These are phyloP conservation scores for Acer negundo DNA, from an alignment of 345 rosid species.

Conservation along the genomic window DNA sequence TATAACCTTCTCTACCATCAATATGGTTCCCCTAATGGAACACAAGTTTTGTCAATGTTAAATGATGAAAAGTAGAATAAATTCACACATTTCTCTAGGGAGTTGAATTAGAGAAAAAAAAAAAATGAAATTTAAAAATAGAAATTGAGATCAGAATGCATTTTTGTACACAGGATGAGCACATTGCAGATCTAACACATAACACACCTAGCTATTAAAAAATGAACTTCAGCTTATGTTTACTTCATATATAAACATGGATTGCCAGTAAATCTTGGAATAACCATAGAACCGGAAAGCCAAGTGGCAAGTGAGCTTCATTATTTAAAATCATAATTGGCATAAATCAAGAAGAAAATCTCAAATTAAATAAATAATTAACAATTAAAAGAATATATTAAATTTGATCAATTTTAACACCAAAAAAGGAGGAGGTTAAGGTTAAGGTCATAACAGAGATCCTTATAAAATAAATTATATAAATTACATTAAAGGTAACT, in stretches of 20 bases:
- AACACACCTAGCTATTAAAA: neutral
- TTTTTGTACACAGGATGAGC: neutral
- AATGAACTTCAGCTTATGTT: neutral
- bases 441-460: neutral
- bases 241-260: neutral
- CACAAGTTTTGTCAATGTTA: neutral
- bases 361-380: no score
- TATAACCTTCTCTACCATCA: neutral
- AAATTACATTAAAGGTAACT: neutral
- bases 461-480: neutral
- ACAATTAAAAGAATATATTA: no score
- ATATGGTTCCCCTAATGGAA: neutral
- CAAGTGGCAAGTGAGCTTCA: no score
- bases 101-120: neutral
- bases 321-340: no score
- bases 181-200: neutral
- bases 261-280: neutral
- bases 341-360: no score
- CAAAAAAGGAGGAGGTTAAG: neutral
- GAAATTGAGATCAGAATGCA: neutral
- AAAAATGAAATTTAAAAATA: no score
- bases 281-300: no score
- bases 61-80: neutral
- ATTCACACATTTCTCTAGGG: neutral
- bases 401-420: neutral